Base-by-base conservation (phyloP, 1,284 basidiomycete genomes). In the Chiua sp. region DNA sequence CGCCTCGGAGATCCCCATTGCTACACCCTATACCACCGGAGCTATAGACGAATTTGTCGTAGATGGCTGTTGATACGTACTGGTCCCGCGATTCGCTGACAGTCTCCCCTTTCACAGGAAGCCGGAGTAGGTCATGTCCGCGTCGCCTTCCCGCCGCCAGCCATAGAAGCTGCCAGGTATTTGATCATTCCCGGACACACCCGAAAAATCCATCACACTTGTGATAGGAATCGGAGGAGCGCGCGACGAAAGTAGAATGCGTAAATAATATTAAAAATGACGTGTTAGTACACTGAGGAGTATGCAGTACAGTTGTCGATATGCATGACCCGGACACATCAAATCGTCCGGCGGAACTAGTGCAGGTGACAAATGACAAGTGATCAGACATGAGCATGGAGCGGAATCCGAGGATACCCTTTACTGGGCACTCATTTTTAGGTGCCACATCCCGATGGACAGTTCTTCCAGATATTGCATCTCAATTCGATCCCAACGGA, bases 381-480 rank as follows among this genome's bases (percentile, higher is more conserved):
- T 55, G 46, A 59, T 53, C 51, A 54, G 46, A 60, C 56, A 44
- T 26, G 51, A 48, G 28, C 39, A 55, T n/a, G 35, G 46, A 30
- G 20, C 50, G 58, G 55, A 51, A 61, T 51, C 20, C 47, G 48
- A 53, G 55, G 50, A 44, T 47, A 44, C 46, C 55, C 30, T 67
- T 75, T 75, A 82, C 67, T 73, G 70, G 15, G 77, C 75, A 35
- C 75, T 79, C 62, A 83, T 75, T 65, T 73, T 73, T 48, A 76
- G 88, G 70, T 89, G 86, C 90, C 90, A 92, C 48, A 84, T 81
- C 57, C 90, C 90, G 62, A 83, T 79, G 3, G 82, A 75, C 37
- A 86, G 75, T 72, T 92, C 90, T 74, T 92, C 90, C 56, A 92
- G 78, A 65, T 89, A 85, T 68, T 90, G 87, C 44, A 92, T 78